phyloP scores from a whole-genome alignment of 176 grass and related monocot species.

The Elaeis guineensis region DNA sequence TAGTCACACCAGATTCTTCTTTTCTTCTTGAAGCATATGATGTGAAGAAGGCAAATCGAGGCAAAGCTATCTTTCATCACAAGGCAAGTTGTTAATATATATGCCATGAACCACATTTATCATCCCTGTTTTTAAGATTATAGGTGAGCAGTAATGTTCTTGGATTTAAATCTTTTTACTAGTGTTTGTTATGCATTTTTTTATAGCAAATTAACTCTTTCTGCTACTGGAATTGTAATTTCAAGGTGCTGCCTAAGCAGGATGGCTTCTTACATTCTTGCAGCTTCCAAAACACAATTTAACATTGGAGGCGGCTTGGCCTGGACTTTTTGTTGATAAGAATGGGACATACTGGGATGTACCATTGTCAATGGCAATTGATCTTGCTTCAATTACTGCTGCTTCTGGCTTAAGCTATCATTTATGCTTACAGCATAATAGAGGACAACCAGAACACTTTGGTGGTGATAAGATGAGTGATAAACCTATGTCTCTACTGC shows the following conservation, averaged over 20 bases:
- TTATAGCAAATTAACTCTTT: no score
- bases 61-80: conserved; percentile 79
- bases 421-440: conserved; percentile 69
- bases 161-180: no score
- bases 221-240: no score
- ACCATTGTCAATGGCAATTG: conserved; percentile 67
- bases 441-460: conserved; percentile 67
- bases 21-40: conserved; percentile 63
- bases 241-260: no score
- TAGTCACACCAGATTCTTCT: conserved; percentile 45
- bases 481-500: conserved; percentile 49
- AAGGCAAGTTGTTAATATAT: conserved; percentile 63
- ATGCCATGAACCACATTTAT: no score
- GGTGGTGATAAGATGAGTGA: conserved; percentile 39
- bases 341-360: conserved; percentile 78
- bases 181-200: no score
- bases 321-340: conserved; percentile 84
- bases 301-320: conserved; percentile 67
- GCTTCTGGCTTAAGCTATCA: conserved; percentile 83
- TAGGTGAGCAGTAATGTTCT: no score
- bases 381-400: conserved; percentile 67
- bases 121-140: no score
- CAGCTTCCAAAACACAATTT: conserved; percentile 65
- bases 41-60: conserved; percentile 56
- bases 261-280: conserved; percentile 20